Evolutionary conservation across 441 rosid genomes (phyloP), one percentile per base, ranked within the genome.

Genomic region (Mallotus japonicus): DNA sequence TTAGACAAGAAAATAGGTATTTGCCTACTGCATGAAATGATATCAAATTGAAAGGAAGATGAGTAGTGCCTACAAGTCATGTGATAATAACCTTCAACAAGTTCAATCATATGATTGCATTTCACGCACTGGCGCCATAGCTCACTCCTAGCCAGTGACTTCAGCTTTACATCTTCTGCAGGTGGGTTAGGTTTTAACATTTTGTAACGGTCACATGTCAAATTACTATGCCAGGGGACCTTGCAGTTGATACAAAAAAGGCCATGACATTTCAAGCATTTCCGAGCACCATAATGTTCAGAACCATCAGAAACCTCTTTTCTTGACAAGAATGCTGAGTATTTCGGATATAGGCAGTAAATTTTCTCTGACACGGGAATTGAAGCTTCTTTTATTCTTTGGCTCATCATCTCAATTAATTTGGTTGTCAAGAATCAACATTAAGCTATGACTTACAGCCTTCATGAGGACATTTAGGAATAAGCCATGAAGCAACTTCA

Each of bases 261-360:
- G 15, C 79, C 70, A 61, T 78, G 80, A 50, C 98, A 92, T 79
- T 83, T 82, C 49, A 83, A 57, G 72, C 99, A 95, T 81, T 82
- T 87, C 83, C 90, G 81, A 19, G 85, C 90, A 62, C 87, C 86
- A 32, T 81, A 71, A 12, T 6, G 51, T 24, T 79, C 80, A 34
- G 77, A 78, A 71, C 81, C 85, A 67, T 79, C 77, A 51, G 75
- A 73, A 40, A 84, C 83, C 81, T 87, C 90, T 49, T 59, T 78
- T 79, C 80, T 89, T 1, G 93, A 84, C 99, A 95, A 90, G 74
- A 95, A 81, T 50, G 93, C 85, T 0, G 97, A 95, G 81, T 97
- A 95, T 76, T 53, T 84, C 0, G 89, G 95, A 81, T 77, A 83
- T 10, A 98, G 98, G 75, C 98, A 92, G 67, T 95, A 95, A 70